phyloP scores from a whole-genome alignment of 2,329 filamentous ascomycete genomes.

The Phoma herbarum region DNA sequence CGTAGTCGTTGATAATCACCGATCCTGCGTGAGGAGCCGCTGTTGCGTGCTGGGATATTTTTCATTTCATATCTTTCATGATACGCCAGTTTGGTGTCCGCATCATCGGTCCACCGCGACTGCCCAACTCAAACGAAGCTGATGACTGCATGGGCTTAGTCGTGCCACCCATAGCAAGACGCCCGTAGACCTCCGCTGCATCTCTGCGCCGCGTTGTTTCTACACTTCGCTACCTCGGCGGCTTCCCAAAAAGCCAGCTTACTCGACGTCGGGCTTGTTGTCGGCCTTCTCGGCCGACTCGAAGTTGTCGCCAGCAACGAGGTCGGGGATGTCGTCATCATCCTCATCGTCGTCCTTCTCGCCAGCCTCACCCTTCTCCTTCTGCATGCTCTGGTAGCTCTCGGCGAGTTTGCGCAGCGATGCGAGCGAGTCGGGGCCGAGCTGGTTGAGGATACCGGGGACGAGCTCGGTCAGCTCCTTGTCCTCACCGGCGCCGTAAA shows the following conservation, averaged over 20 bases:
- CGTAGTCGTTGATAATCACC: not conserved
- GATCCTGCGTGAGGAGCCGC: not conserved
- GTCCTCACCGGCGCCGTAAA: slow-evolving; percentile 98
- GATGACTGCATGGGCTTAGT: slow-evolving; percentile 29
- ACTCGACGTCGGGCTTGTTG: slow-evolving; percentile 79
- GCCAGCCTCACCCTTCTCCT: slow-evolving; percentile 80
- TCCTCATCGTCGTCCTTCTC: slow-evolving; percentile 70
- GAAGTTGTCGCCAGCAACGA: slow-evolving; percentile 97
- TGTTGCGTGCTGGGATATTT: slow-evolving; percentile 43
- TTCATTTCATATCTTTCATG: slow-evolving; percentile 49
- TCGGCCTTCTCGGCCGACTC: slow-evolving; percentile 66
- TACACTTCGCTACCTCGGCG: slow-evolving; percentile 29
- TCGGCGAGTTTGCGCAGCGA: slow-evolving; percentile 98
- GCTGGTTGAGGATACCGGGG: slow-evolving; percentile 98
- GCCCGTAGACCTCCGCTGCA: slow-evolving; percentile 31
- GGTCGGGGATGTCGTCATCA: slow-evolving; percentile 91
- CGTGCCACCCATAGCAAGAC: slow-evolving; percentile 11
- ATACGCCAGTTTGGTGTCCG: slow-evolving; percentile 46
- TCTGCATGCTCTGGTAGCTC: slow-evolving; percentile 99
- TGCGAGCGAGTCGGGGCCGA: slow-evolving; percentile 96
- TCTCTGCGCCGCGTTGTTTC: slow-evolving; percentile 28
- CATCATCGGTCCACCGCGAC: slow-evolving; percentile 40
- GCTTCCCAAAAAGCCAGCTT: slow-evolving; percentile 49
- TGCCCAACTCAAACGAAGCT: slow-evolving; percentile 34
- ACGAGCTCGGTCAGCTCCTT: slow-evolving; percentile 99